phyloP scores from a whole-genome alignment of 2,329 filamentous ascomycete species.

The Plenodomus tracheiphilus region DNA sequence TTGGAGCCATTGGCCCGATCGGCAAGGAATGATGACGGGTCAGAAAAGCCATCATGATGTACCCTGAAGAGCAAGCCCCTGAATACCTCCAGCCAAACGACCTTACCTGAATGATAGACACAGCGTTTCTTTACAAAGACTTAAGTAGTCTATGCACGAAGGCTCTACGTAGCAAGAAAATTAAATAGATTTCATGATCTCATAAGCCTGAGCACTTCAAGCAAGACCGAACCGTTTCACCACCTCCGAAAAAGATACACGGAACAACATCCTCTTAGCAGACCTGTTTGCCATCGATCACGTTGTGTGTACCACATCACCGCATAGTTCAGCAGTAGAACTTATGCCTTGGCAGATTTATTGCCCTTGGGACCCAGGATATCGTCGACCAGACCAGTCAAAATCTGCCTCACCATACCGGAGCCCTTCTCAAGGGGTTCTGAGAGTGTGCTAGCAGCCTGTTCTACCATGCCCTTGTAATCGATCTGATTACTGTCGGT shows the following conservation, averaged over 20 bases:
- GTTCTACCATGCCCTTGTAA: constrained; percentile 60
- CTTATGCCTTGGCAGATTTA: constrained; percentile 24
- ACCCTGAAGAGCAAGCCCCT: too few species aligned
- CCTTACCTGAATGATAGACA: too few species aligned
- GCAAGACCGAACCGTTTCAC: constrained; percentile 18
- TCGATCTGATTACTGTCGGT: constrained; percentile 60
- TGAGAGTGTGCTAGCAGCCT: constrained; percentile 42
- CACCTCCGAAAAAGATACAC: constrained; percentile 2
- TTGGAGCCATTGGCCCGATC: too few species aligned
- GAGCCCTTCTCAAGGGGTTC: constrained; percentile 48
- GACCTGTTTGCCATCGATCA: constrained; percentile 2
- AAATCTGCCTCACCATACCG: constrained; percentile 50
- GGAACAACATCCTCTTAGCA: background rate
- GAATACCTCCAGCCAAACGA: too few species aligned
- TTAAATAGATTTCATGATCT: constrained; percentile 33
- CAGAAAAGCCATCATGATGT: too few species aligned
- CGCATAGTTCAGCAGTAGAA: background rate
- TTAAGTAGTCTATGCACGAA: background rate
- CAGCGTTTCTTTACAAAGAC: too few species aligned
- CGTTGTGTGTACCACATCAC: background rate
- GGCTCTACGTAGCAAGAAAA: background rate
- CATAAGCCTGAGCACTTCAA: constrained; percentile 44
- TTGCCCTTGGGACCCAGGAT: constrained; percentile 46
- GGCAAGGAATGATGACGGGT: too few species aligned
- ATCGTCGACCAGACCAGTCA: constrained; percentile 56